Percentiles rank a stretch among this genome's conserved stretches.
These are phyloP conservation scores for Saraca asoca DNA, from an alignment of 331 rosid genomes.

Conservation along the genomic window DNA sequence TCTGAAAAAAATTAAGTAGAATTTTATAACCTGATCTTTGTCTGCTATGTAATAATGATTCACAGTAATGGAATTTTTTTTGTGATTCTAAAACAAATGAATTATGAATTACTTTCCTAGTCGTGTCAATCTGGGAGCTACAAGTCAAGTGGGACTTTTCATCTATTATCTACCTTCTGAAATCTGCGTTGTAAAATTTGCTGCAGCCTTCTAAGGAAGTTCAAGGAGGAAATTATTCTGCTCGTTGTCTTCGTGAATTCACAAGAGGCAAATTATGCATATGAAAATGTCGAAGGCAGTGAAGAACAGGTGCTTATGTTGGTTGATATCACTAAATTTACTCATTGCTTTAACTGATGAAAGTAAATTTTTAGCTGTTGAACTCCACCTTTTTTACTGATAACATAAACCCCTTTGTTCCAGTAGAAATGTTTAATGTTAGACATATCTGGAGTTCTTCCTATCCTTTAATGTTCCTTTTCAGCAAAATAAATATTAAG, in stretches of 20 bases:
- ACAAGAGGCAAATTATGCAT: conserved; percentile 63
- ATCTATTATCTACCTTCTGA: too few species aligned
- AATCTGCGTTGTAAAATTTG: conserved; percentile 40
- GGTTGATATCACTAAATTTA: conserved; percentile 10
- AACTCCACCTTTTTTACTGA: too few species aligned
- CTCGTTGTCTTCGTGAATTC: conserved; percentile 60
- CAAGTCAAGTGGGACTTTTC: too few species aligned
- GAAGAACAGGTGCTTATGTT: conserved; percentile 48
- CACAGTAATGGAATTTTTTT: neutral
- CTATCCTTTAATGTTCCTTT: neutral
- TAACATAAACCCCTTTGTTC: conserved; percentile 6
- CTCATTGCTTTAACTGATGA: neutral
- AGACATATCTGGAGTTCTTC: conserved; percentile 1
- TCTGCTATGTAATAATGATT: neutral
- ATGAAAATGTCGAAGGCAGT: conserved; percentile 53
- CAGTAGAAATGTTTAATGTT: neutral
- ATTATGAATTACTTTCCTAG: neutral
- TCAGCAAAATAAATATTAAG: conserved; percentile 11
- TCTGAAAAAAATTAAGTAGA: neutral
- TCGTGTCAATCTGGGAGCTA: too few species aligned
- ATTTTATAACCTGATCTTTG: neutral
- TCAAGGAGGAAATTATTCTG: conserved; percentile 54
- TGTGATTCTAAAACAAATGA: too few species aligned
- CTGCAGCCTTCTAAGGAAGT: conserved; percentile 55
- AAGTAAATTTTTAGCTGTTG: conserved; percentile 10